These are phyloP conservation scores for Pulveroboletus sp. DNA, from an alignment of 768 basidiomycete species.

Conservation along the genomic window DNA sequence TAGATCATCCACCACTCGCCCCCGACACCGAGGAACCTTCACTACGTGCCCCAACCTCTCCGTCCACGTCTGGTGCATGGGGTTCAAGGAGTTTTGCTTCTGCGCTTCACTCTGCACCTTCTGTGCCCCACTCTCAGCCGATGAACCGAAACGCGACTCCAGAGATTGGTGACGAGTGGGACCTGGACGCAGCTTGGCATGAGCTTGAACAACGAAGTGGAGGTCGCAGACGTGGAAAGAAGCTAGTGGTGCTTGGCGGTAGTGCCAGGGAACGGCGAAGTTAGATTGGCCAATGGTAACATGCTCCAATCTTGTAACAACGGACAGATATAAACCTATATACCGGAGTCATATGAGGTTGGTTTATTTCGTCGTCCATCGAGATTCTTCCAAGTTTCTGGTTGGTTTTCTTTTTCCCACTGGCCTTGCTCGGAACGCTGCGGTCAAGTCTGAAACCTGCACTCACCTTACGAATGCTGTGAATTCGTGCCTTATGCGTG, in stretches of 20 bases:
- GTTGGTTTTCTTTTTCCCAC: no score
- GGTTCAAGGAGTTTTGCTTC: slow-evolving; percentile 79
- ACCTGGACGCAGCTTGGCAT: slow-evolving; percentile 75
- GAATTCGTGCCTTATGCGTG: no score
- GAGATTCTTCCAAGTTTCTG: no score
- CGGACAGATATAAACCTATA: slow-evolving; percentile 4
- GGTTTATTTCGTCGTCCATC: neutral
- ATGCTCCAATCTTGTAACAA: neutral
- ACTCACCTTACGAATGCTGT: no score
- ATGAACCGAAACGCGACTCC: slow-evolving; percentile 23
- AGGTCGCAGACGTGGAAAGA: slow-evolving; percentile 57
- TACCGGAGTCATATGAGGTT: neutral
- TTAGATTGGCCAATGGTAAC: slow-evolving; percentile 10
- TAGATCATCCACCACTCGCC: slow-evolving; percentile 5
- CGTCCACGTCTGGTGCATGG: slow-evolving; percentile 56
- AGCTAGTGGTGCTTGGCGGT: slow-evolving; percentile 68
- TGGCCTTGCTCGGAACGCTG: no score
- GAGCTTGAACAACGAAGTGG: slow-evolving; percentile 61
- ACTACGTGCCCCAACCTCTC: slow-evolving; percentile 6
- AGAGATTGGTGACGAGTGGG: slow-evolving; percentile 60
- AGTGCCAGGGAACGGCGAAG: slow-evolving; percentile 52
- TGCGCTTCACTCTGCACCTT: slow-evolving; percentile 51
- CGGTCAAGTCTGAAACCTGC: no score
- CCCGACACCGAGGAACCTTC: slow-evolving; percentile 14
- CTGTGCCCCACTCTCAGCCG: slow-evolving; percentile 44